Evolutionary conservation across 495 filamentous ascomycete species (phyloP).

Genomic region (Pseudotulostoma volvatum): DNA sequence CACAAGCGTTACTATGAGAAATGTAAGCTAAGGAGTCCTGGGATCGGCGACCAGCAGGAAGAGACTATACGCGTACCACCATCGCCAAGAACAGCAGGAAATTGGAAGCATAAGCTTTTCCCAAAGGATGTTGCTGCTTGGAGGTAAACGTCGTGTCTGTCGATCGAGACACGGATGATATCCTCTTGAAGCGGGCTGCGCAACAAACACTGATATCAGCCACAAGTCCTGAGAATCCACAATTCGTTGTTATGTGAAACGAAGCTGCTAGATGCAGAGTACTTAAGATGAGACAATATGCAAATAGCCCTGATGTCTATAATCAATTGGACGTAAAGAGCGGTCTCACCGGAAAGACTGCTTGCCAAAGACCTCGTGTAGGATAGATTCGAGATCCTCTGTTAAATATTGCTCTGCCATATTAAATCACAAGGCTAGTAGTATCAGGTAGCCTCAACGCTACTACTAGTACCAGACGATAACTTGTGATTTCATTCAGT

Average conservation of each 20-base stretch:
- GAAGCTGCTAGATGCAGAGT: background rate
- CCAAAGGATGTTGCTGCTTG: conserved; percentile 95
- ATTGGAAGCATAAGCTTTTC: conserved; percentile 87
- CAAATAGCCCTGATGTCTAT: too few relatives aligned
- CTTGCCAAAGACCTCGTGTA: conserved; percentile 71
- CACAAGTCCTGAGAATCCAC: background rate
- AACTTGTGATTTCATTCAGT: too few relatives aligned
- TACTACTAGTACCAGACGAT: too few relatives aligned
- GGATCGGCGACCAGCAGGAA: background rate
- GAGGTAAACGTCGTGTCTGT: conserved; percentile 81
- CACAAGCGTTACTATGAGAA: conserved; percentile 60
- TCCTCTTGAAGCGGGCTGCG: conserved; percentile 70
- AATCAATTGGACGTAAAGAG: too few relatives aligned
- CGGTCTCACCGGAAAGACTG: conserved; percentile 49
- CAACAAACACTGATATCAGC: conserved; percentile 3
- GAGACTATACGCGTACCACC: conserved; percentile 45
- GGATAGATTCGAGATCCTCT: conserved; percentile 68
- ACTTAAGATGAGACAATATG: background rate
- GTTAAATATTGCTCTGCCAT: conserved; percentile 7
- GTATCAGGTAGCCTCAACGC: too few relatives aligned
- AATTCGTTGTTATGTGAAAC: conserved; percentile 1
- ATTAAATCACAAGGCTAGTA: too few relatives aligned
- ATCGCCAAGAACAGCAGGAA: conserved; percentile 74
- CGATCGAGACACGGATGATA: conserved; percentile 64
- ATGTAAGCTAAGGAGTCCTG: background rate